Evolutionary conservation across 1,284 basidiomycete genomes (phyloP), one percentile per base, ranked within the genome.

Genomic region (Puccinia brachypodii): DNA sequence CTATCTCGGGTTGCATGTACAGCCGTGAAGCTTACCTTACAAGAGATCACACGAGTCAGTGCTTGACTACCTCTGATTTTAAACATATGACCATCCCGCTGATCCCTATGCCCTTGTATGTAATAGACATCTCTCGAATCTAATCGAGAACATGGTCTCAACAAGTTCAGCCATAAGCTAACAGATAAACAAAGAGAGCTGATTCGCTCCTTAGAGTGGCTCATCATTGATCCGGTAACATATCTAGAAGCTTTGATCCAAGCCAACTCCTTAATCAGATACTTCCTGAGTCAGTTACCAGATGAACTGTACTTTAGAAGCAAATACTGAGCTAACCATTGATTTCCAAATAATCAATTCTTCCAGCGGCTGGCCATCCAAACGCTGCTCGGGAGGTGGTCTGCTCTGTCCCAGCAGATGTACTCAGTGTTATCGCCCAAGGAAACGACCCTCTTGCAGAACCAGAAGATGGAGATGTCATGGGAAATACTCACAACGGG

Each of bases 251-350:
- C 94, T 0, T 88, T 97, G 3, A 90, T 92, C 84, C 93, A 95
- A 84, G 91, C 93, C 1, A 94, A 95, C 83, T 91, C 93, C 56
- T 92, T 96, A 74, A 87, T 94, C 80, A 91, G 95, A 19, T 94
- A 94, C 86, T 94, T 96, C 88, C 89, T 97, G 25, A 91, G 94
- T 94, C 85, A 69, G 75, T 56, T 19, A 2, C 19, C 28, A 53
- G 25, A 50, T 73, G 47, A 31, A 16, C 16, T 53, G 14, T 22
- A 56, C 42, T 40, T 11, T 42, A 13, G 3, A 19, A 19, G 50
- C 9, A 19, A 28, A 71, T 14, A 58, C 42, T 31, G 42, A 73
- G 42, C 56, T 72, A 14, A 72, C 31, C n/a, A 14, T 50, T 47
- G 14, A 16, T 47, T 16, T 40, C 16, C 64, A 38, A 33, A 8